These are phyloP conservation scores for Claviceps paspali DNA, from an alignment of 2,329 filamentous ascomycete species.

Conservation along the genomic window DNA sequence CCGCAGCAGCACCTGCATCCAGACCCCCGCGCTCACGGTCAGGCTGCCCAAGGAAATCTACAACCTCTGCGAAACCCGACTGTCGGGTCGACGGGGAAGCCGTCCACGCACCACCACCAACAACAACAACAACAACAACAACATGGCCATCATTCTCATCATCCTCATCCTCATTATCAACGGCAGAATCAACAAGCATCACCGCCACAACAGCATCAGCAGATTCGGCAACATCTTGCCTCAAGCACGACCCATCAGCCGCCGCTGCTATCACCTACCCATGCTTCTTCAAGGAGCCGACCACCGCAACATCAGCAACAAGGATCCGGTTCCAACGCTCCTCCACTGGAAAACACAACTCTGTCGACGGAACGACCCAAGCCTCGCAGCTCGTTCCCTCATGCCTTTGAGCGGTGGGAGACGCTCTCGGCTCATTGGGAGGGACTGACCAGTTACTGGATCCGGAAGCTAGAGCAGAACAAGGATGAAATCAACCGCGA, in stretches of 20 bases:
- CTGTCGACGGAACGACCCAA: conserved; percentile 16
- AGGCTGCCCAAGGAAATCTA: conserved; percentile 12
- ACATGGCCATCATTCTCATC: too few relatives aligned
- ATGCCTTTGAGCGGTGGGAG: conserved; percentile 97
- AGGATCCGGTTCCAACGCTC: not conserved
- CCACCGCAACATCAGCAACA: conserved; percentile 4
- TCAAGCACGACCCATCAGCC: conserved; percentile 1
- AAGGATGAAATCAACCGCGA: conserved; percentile 70
- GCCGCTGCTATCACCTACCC: conserved; percentile 2
- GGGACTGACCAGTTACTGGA: conserved; percentile 93
- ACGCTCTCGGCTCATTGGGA: conserved; percentile 96
- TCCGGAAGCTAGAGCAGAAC: conserved; percentile 80
- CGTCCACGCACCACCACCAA: conserved; percentile 7
- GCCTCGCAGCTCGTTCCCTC: conserved; percentile 64
- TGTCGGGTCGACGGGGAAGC: conserved; percentile 6
- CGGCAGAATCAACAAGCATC: not conserved
- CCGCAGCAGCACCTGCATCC: conserved; percentile 10
- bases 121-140: not conserved
- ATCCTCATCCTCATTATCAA: too few relatives aligned
- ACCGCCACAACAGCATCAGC: not conserved
- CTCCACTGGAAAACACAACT: conserved; percentile 7
- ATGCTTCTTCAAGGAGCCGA: conserved; percentile 2
- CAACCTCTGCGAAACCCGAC: conserved; percentile 7
- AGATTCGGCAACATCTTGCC: conserved; percentile 2
- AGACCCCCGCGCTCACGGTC: conserved; percentile 19